Percentiles rank a stretch among this genome's conserved stretches.
Evolutionary conservation across 2,329 filamentous ascomycete genomes (phyloP).

Genomic region (Sporothrix protearum): DNA sequence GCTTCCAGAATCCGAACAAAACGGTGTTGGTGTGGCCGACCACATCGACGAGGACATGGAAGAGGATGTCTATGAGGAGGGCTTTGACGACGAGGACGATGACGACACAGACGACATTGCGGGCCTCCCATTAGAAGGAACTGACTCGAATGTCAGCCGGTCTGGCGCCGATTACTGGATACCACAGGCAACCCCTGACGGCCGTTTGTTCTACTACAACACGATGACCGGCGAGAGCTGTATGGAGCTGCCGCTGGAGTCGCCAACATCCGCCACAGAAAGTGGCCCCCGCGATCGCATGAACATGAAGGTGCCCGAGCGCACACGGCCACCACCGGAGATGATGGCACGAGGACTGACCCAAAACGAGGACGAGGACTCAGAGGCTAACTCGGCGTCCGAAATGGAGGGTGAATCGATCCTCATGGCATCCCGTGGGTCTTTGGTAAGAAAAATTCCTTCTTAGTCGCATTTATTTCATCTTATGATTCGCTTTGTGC

Average conservation of each 20-base stretch:
- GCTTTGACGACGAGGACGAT: slow-evolving; percentile 64
- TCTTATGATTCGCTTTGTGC: neutral
- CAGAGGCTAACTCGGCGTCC: slow-evolving; percentile 75
- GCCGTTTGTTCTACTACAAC: slow-evolving; percentile 95
- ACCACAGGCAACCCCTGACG: slow-evolving; percentile 90
- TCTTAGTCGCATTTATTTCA: neutral
- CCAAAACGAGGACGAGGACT: slow-evolving; percentile 86
- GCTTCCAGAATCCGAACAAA: slow-evolving; percentile 58
- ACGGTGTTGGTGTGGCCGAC: slow-evolving; percentile 51
- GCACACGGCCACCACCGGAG: slow-evolving; percentile 84
- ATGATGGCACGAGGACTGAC: slow-evolving; percentile 80
- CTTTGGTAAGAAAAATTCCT: slow-evolving; percentile 54
- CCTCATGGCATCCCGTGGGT: slow-evolving; percentile 65
- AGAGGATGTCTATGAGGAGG: slow-evolving; percentile 65
- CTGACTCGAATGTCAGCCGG: slow-evolving; percentile 56
- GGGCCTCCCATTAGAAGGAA: slow-evolving; percentile 66
- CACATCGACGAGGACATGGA: slow-evolving; percentile 61
- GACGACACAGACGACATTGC: slow-evolving; percentile 43
- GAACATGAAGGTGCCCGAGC: slow-evolving; percentile 83
- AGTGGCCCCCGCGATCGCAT: slow-evolving; percentile 82
- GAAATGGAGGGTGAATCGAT: slow-evolving; percentile 76
- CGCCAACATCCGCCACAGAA: slow-evolving; percentile 75
- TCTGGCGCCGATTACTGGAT: slow-evolving; percentile 98
- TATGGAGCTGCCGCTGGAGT: slow-evolving; percentile 91
- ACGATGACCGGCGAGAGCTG: slow-evolving; percentile 93